Percentiles rank a stretch among this genome's conserved stretches.
phyloP scores from a whole-genome alignment of 1,139 yeast genomes.

The Pichia sp. region DNA sequence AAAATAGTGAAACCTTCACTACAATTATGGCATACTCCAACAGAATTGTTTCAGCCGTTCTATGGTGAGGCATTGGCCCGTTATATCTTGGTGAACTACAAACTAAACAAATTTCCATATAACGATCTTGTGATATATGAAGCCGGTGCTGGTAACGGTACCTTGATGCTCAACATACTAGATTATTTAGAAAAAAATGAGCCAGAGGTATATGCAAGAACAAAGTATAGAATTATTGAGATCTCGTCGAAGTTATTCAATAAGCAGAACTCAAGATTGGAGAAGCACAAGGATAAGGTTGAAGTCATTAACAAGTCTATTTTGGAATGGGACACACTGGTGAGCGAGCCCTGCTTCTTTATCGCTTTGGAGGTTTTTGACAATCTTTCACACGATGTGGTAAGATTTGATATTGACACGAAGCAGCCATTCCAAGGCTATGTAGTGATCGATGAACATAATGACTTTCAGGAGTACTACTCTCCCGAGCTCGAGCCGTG shows the following conservation, averaged over 20 bases:
- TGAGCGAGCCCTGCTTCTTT: slow-evolving; percentile 71
- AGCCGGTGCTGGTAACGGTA: slow-evolving; percentile 90
- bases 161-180: slow-evolving; percentile 74
- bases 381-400: slow-evolving; percentile 78
- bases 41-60: slow-evolving; percentile 76
- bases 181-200: slow-evolving; percentile 58
- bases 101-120: slow-evolving; percentile 60
- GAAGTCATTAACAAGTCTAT: slow-evolving; percentile 69
- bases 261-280: slow-evolving; percentile 44
- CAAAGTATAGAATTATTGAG: slow-evolving; percentile 73
- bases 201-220: slow-evolving; percentile 67
- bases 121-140: slow-evolving; percentile 71
- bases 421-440: slow-evolving; percentile 74
- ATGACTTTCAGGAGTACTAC: slow-evolving; percentile 74
- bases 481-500: slow-evolving; percentile 64
- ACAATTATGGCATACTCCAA: slow-evolving; percentile 89
- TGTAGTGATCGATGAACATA: slow-evolving; percentile 67
- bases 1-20: slow-evolving; percentile 39
- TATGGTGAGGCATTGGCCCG: slow-evolving; percentile 84
- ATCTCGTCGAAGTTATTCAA: slow-evolving; percentile 65
- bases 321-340: slow-evolving; percentile 64
- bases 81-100: slow-evolving; percentile 65
- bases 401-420: slow-evolving; percentile 67
- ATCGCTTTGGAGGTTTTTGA: slow-evolving; percentile 83
- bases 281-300: slow-evolving; percentile 47